Percentiles rank a stretch among this genome's conserved stretches.
These are phyloP conservation scores for Aristolochia fimbriata DNA, from an alignment of 164 flowering plant species.

Conservation along the genomic window DNA sequence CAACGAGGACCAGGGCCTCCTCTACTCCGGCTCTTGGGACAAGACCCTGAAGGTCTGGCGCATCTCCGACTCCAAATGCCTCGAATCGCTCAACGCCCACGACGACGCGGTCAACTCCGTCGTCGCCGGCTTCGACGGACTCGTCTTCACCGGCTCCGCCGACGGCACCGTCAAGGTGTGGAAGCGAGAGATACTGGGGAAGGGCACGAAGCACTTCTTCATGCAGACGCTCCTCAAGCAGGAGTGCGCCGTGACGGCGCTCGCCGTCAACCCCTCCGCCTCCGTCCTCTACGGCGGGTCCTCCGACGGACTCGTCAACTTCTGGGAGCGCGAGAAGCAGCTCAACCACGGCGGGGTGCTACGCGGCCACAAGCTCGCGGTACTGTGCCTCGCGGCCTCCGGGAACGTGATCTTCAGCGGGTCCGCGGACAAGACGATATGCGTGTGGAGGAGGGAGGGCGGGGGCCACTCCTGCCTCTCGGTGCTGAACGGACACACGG, in stretches of 20 bases:
- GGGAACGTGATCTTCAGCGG: conserved; percentile 66
- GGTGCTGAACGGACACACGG: conserved; percentile 63
- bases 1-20: conserved; percentile 38
- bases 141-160: conserved; percentile 76
- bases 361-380: conserved; percentile 71
- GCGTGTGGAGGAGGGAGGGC: conserved; percentile 69
- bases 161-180: conserved; percentile 80
- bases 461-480: conserved; percentile 53
- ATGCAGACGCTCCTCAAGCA: conserved; percentile 44
- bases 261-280: conserved; percentile 30
- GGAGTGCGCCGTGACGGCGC: conserved; percentile 72
- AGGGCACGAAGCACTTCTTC: conserved; percentile 32
- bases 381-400: conserved; percentile 57
- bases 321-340: conserved; percentile 58
- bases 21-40: conserved; percentile 91
- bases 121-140: conserved; percentile 36
- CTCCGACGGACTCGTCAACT: conserved; percentile 70
- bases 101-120: conserved; percentile 85
- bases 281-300: conserved; percentile 65
- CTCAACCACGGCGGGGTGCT: conserved; percentile 59
- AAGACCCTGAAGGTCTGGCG: conserved; percentile 76
- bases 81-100: conserved; percentile 71
- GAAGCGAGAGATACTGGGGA: conserved; percentile 44
- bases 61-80: conserved; percentile 52
- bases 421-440: conserved; percentile 72